These are phyloP conservation scores for Rhizopogon salebrosus DNA, from an alignment of 768 basidiomycete species.

Conservation along the genomic window DNA sequence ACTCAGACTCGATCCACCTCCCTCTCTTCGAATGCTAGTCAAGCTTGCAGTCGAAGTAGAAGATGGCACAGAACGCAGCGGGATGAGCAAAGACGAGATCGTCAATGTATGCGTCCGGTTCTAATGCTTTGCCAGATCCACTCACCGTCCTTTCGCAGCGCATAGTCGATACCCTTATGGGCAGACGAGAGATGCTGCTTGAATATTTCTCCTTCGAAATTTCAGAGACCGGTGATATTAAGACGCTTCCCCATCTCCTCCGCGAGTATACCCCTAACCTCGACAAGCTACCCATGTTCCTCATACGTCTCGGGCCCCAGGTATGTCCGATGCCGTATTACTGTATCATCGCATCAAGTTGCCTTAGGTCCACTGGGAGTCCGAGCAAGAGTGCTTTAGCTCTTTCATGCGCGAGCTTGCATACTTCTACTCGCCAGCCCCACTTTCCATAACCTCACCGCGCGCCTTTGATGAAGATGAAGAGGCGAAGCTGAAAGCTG, in stretches of 20 bases:
- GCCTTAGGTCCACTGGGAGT: constrained; percentile 79
- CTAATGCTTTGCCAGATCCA: not conserved
- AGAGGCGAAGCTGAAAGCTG: constrained; percentile 46
- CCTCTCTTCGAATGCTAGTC: constrained; percentile 63
- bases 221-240: constrained; percentile 58
- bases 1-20: constrained; percentile 79
- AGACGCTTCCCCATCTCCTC: constrained; percentile 76
- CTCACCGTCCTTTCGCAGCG: constrained; percentile 34
- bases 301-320: constrained; percentile 91
- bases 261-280: constrained; percentile 88
- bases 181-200: constrained; percentile 73
- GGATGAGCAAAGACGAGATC: constrained; percentile 55
- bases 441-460: constrained; percentile 12
- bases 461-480: constrained; percentile 28
- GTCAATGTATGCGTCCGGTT: constrained; percentile 51
- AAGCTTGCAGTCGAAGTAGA: constrained; percentile 75
- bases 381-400: constrained; percentile 81
- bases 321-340: constrained; percentile 31
- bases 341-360: constrained; percentile 1
- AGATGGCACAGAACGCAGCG: constrained; percentile 43
- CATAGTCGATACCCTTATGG: constrained; percentile 56
- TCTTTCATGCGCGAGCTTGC: constrained; percentile 86
- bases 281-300: constrained; percentile 81
- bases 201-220: constrained; percentile 89
- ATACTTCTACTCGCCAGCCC: constrained; percentile 75